Evolutionary conservation across 2,329 filamentous ascomycete genomes (phyloP).

Genomic region (Pestalotiopsis fici): DNA sequence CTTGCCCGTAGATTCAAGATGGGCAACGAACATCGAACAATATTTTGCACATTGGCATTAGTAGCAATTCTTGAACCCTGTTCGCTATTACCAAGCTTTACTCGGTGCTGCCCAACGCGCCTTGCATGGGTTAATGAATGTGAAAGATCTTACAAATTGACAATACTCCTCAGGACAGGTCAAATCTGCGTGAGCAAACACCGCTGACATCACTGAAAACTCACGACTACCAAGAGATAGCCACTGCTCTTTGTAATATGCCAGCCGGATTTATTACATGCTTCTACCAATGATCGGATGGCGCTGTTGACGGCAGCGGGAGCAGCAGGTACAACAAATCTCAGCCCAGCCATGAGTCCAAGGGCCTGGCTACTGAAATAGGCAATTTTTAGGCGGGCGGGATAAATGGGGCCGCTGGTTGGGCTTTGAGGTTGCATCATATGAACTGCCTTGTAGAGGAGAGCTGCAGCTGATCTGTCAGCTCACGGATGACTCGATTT

Average conservation of each 20-base stretch:
- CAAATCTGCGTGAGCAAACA: too few species aligned
- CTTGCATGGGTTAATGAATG: neutral
- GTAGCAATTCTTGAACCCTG: too few species aligned
- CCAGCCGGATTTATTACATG: too few species aligned
- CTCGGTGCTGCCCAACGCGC: neutral
- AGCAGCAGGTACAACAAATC: neutral
- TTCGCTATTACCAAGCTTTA: neutral
- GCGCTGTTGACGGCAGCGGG: neutral
- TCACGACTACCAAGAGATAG: too few species aligned
- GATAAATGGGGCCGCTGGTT: constrained; percentile 1
- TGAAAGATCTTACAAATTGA: too few species aligned
- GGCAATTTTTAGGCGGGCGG: neutral
- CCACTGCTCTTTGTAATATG: too few species aligned
- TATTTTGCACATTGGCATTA: too few species aligned
- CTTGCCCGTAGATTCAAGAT: too few species aligned
- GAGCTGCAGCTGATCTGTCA: constrained; percentile 3
- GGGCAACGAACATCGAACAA: too few species aligned
- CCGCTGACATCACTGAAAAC: too few species aligned
- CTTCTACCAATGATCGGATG: too few species aligned
- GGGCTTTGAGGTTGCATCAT: constrained; percentile 6
- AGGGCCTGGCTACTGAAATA: neutral
- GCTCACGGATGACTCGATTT: constrained; percentile 5
- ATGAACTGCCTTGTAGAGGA: neutral
- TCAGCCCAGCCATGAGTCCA: neutral
- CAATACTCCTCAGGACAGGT: too few species aligned